phyloP scores from a whole-genome alignment of 169 alveolate genomes.

The Plasmodium coatneyi region DNA sequence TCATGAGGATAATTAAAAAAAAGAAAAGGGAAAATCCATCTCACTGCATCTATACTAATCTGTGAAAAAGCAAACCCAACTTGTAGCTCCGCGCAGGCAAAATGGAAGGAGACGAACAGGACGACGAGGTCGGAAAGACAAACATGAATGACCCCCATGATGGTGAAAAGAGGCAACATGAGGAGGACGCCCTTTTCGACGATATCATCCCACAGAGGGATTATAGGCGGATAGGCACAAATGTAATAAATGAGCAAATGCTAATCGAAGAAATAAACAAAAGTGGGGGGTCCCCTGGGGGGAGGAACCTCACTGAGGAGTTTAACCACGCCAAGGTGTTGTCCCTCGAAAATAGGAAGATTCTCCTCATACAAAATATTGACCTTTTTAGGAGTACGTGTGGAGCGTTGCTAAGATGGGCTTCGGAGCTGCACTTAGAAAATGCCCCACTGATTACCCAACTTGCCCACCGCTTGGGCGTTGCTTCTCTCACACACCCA shows the following conservation, averaged over 20 bases:
- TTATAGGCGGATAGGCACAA: conserved; percentile 46
- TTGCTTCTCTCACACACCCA: neutral
- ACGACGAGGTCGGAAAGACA: neutral
- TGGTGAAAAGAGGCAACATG: conserved; percentile 16
- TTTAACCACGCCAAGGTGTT: conserved; percentile 18
- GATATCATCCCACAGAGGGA: conserved; percentile 39
- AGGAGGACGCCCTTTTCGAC: conserved; percentile 13
- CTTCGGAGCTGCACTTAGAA: neutral
- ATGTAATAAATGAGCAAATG: conserved; percentile 58
- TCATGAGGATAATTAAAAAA: neutral
- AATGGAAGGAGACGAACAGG: neutral
- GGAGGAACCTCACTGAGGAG: conserved; percentile 9
- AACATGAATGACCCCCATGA: neutral
- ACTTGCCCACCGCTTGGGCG: neutral
- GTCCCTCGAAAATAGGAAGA: conserved; percentile 45
- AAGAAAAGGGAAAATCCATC: neutral
- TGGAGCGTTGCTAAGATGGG: neutral
- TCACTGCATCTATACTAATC: neutral
- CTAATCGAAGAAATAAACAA: conserved; percentile 30
- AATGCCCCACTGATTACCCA: neutral
- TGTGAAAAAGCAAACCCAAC: neutral
- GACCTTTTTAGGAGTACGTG: conserved; percentile 51
- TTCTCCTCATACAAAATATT: conserved; percentile 40
- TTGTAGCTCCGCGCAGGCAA: neutral
- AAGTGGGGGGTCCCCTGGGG: neutral